Evolutionary conservation across 176 grass and related monocot species (phyloP).

Genomic region (Oryza rufipogon): DNA sequence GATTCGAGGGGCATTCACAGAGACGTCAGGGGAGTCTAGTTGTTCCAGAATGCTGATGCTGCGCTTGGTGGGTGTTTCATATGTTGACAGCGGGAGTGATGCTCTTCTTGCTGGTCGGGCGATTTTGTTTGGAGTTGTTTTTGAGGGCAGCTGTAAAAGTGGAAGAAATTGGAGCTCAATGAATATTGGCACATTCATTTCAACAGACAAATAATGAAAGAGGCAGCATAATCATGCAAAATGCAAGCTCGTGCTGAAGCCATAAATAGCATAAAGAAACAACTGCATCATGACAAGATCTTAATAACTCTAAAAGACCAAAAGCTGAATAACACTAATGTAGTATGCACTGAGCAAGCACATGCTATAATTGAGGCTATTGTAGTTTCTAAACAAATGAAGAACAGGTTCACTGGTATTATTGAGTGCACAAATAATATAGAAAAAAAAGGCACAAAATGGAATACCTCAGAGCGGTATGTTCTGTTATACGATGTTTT

Average conservation of each 20-base stretch:
- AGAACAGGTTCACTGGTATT: neutral
- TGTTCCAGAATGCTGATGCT: conserved; percentile 54
- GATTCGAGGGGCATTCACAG: conserved; percentile 82
- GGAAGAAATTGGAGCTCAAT: neutral
- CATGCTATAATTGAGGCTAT: conserved; percentile 8
- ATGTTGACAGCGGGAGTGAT: conserved; percentile 68
- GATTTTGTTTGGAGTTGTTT: conserved; percentile 39
- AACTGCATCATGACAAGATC: neutral
- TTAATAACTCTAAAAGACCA: conserved; percentile 6
- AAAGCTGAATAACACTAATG: neutral
- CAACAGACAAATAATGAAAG: conserved; percentile 16
- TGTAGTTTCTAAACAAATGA: conserved; percentile 10
- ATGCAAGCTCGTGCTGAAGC: conserved; percentile 2
- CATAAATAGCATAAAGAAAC: neutral
- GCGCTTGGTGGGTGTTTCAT: conserved; percentile 42
- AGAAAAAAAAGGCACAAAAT: neutral
- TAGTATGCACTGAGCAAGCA: neutral
- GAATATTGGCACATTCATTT: neutral
- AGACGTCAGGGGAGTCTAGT: conserved; percentile 70
- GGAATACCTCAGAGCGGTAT: conserved; percentile 66
- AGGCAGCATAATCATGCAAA: conserved; percentile 20
- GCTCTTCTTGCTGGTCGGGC: conserved; percentile 44
- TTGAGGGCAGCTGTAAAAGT: conserved; percentile 35
- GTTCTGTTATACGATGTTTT: conserved; percentile 60
- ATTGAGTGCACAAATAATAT: conserved; percentile 4